A percentile compares a stretch with the other conserved stretches of the same genome.
These are phyloP conservation scores for Colletotrichum horii DNA, from an alignment of 2,329 filamentous ascomycete genomes.

Conservation along the genomic window DNA sequence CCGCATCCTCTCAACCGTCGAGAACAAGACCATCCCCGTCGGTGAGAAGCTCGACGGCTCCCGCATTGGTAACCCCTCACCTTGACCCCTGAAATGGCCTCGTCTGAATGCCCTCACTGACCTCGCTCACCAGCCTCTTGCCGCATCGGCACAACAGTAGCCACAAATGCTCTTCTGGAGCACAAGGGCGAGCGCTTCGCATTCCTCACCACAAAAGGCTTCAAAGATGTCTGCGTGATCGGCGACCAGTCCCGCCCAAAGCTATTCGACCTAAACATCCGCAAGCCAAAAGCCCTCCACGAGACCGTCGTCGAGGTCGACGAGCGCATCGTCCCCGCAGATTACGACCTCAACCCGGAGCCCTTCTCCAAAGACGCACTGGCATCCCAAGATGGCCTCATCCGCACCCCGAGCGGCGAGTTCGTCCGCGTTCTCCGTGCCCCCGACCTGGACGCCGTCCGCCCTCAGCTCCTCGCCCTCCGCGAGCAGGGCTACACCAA, in stretches of 20 bases:
- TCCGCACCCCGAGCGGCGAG: conserved; percentile 69
- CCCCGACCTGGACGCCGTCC: conserved; percentile 54
- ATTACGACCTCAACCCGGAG: conserved; percentile 70
- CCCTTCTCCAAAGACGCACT: conserved; percentile 50
- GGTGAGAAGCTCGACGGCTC: conserved; percentile 37
- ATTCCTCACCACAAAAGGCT: conserved; percentile 72
- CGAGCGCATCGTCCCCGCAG: conserved; percentile 74
- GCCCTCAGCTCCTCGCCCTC: conserved; percentile 61
- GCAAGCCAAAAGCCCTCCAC: conserved; percentile 71
- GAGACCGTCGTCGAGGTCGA: conserved; percentile 72
- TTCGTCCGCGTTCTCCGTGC: conserved; percentile 65
- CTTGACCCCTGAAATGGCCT: neutral
- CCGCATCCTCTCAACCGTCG: conserved; percentile 66
- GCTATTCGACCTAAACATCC: conserved; percentile 74
- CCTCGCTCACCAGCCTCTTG: conserved; percentile 60
- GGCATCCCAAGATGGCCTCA: conserved; percentile 49
- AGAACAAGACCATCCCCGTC: conserved; percentile 58
- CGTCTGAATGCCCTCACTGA: neutral
- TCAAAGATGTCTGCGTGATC: conserved; percentile 75
- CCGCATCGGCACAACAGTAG: conserved; percentile 78
- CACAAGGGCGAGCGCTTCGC: conserved; percentile 75
- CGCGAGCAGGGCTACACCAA: conserved; percentile 62
- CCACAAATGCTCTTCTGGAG: conserved; percentile 77
- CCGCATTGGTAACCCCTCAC: conserved; percentile 29
- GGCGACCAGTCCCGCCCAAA: conserved; percentile 75